These are phyloP conservation scores for Calonectria pseudoreteaudii DNA, from an alignment of 2,329 filamentous ascomycete species.

Conservation along the genomic window DNA sequence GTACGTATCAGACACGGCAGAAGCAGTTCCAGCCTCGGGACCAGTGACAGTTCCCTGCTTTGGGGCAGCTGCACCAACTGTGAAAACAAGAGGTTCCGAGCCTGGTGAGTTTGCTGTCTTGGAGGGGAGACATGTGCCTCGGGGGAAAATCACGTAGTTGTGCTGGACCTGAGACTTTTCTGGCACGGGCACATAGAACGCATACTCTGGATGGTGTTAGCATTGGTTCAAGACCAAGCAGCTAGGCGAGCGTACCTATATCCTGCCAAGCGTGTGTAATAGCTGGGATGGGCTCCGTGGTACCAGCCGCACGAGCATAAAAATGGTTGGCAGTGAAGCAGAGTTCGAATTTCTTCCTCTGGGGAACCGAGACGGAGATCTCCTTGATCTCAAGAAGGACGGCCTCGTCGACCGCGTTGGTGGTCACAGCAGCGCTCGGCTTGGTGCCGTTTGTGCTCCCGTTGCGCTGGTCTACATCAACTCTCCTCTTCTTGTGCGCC, in stretches of 20 bases:
- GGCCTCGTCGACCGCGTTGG: constrained; percentile 60
- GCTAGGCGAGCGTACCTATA: constrained; percentile 61
- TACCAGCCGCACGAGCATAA: constrained; percentile 66
- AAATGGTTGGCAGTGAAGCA: constrained; percentile 71
- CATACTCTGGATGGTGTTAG: constrained; percentile 60
- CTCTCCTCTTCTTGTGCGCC: constrained; percentile 63
- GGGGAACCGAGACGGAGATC: constrained; percentile 74
- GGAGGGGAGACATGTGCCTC: constrained; percentile 63
- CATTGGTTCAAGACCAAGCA: neutral
- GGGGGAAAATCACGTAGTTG: constrained; percentile 74
- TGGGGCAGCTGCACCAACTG: constrained; percentile 68
- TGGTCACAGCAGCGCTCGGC: constrained; percentile 34
- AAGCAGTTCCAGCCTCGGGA: constrained; percentile 60
- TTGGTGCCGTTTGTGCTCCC: constrained; percentile 30
- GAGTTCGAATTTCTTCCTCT: constrained; percentile 76
- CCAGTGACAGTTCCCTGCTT: constrained; percentile 70
- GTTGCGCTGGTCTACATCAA: constrained; percentile 56
- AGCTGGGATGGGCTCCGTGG: constrained; percentile 62
- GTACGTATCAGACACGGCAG: constrained; percentile 69
- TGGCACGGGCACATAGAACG: constrained; percentile 73
- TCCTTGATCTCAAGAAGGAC: constrained; percentile 72
- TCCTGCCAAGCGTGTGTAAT: constrained; percentile 71
- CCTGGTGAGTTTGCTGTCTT: constrained; percentile 56
- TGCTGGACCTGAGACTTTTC: constrained; percentile 74
- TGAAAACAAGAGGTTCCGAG: constrained; percentile 73